A percentile compares a stretch with the other conserved stretches of the same genome.
These are phyloP conservation scores for Thraustochytrium sp. DNA, from an alignment of 352 stramenopile species.

Conservation along the genomic window DNA sequence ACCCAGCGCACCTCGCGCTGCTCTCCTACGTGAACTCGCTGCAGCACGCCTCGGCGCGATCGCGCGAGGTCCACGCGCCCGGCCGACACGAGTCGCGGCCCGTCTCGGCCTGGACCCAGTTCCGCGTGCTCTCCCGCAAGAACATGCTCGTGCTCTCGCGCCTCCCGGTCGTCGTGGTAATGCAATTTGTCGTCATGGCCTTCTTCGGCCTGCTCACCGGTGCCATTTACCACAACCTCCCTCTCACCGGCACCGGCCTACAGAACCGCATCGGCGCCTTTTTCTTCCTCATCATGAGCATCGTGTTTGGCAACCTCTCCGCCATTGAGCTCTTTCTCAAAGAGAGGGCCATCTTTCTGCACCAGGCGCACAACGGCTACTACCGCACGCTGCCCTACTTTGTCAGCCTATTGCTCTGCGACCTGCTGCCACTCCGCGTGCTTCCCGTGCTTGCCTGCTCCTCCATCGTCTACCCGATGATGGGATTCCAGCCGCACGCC, in stretches of 20 bases:
- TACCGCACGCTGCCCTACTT: neutral
- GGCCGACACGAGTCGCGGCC: neutral
- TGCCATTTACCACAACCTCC: neutral
- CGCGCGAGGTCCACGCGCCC: neutral
- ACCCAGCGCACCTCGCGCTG: neutral
- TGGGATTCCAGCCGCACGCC: constrained; percentile 59
- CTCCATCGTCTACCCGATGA: constrained; percentile 73
- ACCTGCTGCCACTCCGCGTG: constrained; percentile 66
- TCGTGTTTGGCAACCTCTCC: neutral
- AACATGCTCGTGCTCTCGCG: neutral
- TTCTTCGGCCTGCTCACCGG: constrained; percentile 2
- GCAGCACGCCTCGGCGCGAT: neutral
- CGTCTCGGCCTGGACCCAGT: neutral
- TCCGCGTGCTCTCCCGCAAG: neutral
- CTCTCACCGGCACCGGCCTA: neutral
- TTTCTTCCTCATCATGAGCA: constrained; percentile 12
- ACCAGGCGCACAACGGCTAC: neutral
- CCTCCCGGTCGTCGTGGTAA: neutral
- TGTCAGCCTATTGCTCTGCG: constrained; percentile 49
- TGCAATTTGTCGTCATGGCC: constrained; percentile 1
- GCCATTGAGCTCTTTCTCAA: constrained; percentile 28
- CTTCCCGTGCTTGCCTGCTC: constrained; percentile 64
- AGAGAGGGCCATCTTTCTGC: neutral
- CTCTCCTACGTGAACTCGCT: neutral
- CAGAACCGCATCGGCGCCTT: neutral